Evolutionary conservation across 2,329 filamentous ascomycete species (phyloP).

Genomic region (Colletotrichum plurivorum): DNA sequence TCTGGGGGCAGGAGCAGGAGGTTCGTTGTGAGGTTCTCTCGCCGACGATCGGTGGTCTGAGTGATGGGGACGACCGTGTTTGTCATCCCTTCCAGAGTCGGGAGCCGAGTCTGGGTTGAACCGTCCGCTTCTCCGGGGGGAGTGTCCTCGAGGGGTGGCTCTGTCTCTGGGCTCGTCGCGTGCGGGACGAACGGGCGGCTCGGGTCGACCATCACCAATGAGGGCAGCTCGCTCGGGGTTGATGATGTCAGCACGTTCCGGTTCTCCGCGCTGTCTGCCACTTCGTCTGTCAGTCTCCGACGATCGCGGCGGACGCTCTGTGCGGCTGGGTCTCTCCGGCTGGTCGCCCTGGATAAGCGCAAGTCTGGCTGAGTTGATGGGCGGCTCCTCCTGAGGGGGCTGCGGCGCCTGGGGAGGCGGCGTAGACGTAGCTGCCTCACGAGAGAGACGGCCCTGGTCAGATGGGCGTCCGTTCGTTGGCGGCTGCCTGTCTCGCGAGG

Average conservation of each 20-base stretch:
- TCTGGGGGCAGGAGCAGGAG: slow-evolving; percentile 41
- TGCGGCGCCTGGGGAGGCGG: slow-evolving; percentile 45
- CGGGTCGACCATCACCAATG: slow-evolving; percentile 56
- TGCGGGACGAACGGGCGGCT: slow-evolving; percentile 52
- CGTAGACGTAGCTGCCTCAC: slow-evolving; percentile 44
- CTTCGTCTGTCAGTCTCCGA: slow-evolving; percentile 38
- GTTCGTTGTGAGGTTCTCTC: slow-evolving; percentile 51
- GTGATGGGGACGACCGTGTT: slow-evolving; percentile 59
- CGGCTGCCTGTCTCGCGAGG: slow-evolving; percentile 51
- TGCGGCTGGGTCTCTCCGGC: slow-evolving; percentile 28
- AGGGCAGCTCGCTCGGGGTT: slow-evolving; percentile 65
- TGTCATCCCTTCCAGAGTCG: slow-evolving; percentile 62
- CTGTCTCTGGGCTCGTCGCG: slow-evolving; percentile 58
- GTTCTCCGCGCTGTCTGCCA: slow-evolving; percentile 44
- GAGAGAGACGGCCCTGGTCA: slow-evolving; percentile 44
- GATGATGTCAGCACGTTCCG: slow-evolving; percentile 54
- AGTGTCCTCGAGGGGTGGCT: slow-evolving; percentile 57
- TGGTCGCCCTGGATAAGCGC: slow-evolving; percentile 60
- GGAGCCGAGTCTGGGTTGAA: slow-evolving; percentile 49
- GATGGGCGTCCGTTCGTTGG: slow-evolving; percentile 44
- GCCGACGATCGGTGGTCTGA: slow-evolving; percentile 49
- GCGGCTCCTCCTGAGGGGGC: slow-evolving; percentile 58
- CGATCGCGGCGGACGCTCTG: slow-evolving; percentile 30
- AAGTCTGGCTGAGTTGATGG: slow-evolving; percentile 70
- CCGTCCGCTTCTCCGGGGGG: slow-evolving; percentile 63